A percentile compares a stretch with the other conserved stretches of the same genome.
phyloP scores from a whole-genome alignment of 108 stramenopile species.

The Fragilaria crotonensis region DNA sequence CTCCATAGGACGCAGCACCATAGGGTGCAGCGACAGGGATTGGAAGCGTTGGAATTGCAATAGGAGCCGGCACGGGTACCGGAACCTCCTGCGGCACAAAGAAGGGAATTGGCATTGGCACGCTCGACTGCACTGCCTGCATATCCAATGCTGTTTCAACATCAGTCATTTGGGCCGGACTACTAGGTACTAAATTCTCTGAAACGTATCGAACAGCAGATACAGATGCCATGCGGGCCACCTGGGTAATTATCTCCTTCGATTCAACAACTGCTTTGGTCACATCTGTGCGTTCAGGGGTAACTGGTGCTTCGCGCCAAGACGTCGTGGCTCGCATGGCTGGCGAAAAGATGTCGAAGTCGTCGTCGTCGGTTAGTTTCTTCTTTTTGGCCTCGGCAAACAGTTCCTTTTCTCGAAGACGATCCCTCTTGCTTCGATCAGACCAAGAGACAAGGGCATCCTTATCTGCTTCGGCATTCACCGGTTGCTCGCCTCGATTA shows the following conservation, averaged over 20 bases:
- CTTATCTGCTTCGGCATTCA: neutral
- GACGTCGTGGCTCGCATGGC: slow-evolving; percentile 45
- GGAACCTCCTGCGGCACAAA: slow-evolving; percentile 48
- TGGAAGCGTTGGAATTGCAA: slow-evolving; percentile 7
- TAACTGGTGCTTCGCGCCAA: slow-evolving; percentile 34
- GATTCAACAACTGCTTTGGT: slow-evolving; percentile 55
- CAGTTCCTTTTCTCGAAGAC: slow-evolving; percentile 66
- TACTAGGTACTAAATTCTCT: slow-evolving; percentile 54
- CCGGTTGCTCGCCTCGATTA: slow-evolving; percentile 4
- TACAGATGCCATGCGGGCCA: slow-evolving; percentile 42
- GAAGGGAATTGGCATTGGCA: slow-evolving; percentile 62
- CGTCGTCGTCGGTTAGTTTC: neutral
- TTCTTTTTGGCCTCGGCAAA: slow-evolving; percentile 49
- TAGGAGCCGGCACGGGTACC: slow-evolving; percentile 25
- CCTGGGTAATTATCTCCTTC: slow-evolving; percentile 49
- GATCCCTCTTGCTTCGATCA: slow-evolving; percentile 58
- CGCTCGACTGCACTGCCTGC: slow-evolving; percentile 47
- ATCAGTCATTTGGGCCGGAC: slow-evolving; percentile 61
- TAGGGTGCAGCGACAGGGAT: slow-evolving; percentile 4
- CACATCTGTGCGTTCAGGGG: slow-evolving; percentile 47
- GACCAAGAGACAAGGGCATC: slow-evolving; percentile 46
- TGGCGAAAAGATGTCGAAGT: slow-evolving; percentile 15
- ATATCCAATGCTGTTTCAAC: slow-evolving; percentile 78
- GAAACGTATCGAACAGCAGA: slow-evolving; percentile 40
- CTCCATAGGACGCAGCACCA: neutral